Evolutionary conservation across 148 eudicot genomes (phyloP).

Genomic region (Suaeda aralocaspica): DNA sequence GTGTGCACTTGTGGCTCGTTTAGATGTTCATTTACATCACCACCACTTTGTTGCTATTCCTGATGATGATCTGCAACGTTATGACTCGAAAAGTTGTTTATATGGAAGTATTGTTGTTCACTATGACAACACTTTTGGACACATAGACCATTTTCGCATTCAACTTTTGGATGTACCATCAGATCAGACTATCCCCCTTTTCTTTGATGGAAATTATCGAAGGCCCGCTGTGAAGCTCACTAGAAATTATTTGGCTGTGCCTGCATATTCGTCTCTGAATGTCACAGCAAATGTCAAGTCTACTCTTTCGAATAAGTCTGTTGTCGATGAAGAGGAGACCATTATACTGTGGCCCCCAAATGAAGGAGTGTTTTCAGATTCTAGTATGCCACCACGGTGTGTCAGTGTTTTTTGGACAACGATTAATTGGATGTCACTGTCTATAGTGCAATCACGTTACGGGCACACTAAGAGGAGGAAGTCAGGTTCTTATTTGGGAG

Average conservation of each 20-base stretch:
- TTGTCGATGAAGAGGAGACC: not conserved
- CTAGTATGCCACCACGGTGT: not conserved
- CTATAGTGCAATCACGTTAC: not conserved
- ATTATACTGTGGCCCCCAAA: not conserved
- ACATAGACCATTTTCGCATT: not conserved
- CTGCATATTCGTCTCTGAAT: not conserved
- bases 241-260: not conserved
- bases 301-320: not conserved
- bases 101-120: not conserved
- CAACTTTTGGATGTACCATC: not conserved
- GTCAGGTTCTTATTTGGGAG: not conserved
- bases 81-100: not conserved
- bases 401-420: not conserved
- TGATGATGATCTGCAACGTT: not conserved
- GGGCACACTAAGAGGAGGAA: not conserved
- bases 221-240: not conserved
- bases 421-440: not conserved
- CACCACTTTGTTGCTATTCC: too few species aligned
- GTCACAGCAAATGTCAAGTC: not conserved
- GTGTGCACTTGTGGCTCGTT: not conserved
- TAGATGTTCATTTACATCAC: not conserved
- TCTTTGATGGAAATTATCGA: not conserved
- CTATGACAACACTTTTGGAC: not conserved
- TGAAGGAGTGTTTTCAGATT: not conserved
- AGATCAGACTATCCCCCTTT: not conserved